Percentiles rank a stretch among this genome's conserved stretches.
Conservation (phyloP, 2,329 filamentous ascomycete species). For the Ophiostoma novo-ulmi region DNA sequence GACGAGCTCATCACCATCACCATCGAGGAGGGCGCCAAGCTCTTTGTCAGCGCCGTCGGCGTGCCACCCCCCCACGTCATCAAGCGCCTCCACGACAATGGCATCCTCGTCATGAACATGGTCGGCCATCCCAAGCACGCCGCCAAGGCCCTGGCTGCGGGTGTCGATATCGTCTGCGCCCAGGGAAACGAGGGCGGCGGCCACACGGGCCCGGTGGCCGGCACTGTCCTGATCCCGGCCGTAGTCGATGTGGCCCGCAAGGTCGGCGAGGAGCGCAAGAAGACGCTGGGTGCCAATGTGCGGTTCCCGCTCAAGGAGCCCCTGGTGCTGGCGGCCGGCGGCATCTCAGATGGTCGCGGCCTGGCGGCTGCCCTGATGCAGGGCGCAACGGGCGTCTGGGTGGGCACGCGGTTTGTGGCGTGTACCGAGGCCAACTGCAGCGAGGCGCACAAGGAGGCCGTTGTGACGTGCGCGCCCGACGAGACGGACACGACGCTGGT, state of each 20-base stretch:
- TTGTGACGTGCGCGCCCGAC: conserved; percentile 71
- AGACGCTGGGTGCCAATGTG: conserved; percentile 35
- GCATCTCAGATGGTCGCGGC: conserved; percentile 75
- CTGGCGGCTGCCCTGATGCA: conserved; percentile 81
- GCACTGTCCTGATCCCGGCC: conserved; percentile 77
- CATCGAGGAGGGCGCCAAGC: conserved; percentile 72
- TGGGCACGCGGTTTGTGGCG: conserved; percentile 88
- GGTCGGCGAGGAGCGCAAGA: conserved; percentile 47
- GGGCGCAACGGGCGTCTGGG: conserved; percentile 85
- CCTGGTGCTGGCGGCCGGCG: conserved; percentile 83
- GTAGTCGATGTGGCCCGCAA: conserved; percentile 74
- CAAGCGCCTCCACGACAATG: conserved; percentile 68
- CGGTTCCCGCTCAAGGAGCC: conserved; percentile 39
- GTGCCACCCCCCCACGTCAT: conserved; percentile 73
- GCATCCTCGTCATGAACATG: conserved; percentile 94
- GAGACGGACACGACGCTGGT: conserved; percentile 81
- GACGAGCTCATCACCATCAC: conserved; percentile 84
- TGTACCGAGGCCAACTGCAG: conserved; percentile 74
- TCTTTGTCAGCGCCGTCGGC: conserved; percentile 86
- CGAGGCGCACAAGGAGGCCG: conserved; percentile 75
- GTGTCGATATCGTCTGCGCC: conserved; percentile 85
- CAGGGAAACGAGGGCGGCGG: conserved; percentile 93
- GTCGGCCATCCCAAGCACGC: conserved; percentile 90
- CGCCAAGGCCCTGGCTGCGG: conserved; percentile 76
- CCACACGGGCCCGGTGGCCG: conserved; percentile 84